These are phyloP conservation scores for Abrus precatorius DNA, from an alignment of 306 rosid genomes.

Conservation along the genomic window DNA sequence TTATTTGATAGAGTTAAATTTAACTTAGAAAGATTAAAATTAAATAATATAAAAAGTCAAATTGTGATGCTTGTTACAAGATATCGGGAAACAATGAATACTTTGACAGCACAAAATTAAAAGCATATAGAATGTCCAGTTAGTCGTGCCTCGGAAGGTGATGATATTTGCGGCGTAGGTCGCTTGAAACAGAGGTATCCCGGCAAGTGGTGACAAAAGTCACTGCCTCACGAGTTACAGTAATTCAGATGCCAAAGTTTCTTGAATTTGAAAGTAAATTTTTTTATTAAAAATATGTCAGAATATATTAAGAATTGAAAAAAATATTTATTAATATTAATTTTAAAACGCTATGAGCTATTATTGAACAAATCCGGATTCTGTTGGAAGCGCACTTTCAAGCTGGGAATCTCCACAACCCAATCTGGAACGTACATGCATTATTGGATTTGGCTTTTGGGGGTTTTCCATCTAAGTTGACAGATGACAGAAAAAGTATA, in stretches of 20 bases:
- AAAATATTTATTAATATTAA: no score
- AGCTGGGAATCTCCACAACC: conserved; percentile 27
- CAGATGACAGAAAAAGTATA: not conserved
- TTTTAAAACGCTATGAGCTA: no score
- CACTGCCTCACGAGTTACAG: conserved; percentile 47
- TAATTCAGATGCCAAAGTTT: conserved; percentile 42
- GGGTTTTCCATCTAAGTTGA: conserved; percentile 15
- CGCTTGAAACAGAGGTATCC: conserved; percentile 25
- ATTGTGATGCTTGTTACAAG: no score
- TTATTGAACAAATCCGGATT: not conserved
- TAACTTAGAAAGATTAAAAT: no score
- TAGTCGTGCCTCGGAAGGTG: conserved; percentile 19
- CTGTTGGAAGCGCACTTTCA: conserved; percentile 34
- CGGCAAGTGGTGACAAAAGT: conserved; percentile 45
- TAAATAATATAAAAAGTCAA: no score
- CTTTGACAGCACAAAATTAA: conserved; percentile 30
- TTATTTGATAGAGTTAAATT: no score
- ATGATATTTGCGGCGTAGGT: conserved; percentile 47
- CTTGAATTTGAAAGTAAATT: not conserved
- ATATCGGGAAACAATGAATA: not conserved
- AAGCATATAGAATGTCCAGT: not conserved
- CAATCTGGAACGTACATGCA: conserved; percentile 22
- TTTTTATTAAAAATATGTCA: no score
- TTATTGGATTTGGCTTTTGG: conserved; percentile 10
- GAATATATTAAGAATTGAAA: no score